A percentile compares a stretch with the other conserved stretches of the same genome.
Conservation (phyloP, 2,329 filamentous ascomycete species). For the Cordyceps cateniannulata region DNA sequence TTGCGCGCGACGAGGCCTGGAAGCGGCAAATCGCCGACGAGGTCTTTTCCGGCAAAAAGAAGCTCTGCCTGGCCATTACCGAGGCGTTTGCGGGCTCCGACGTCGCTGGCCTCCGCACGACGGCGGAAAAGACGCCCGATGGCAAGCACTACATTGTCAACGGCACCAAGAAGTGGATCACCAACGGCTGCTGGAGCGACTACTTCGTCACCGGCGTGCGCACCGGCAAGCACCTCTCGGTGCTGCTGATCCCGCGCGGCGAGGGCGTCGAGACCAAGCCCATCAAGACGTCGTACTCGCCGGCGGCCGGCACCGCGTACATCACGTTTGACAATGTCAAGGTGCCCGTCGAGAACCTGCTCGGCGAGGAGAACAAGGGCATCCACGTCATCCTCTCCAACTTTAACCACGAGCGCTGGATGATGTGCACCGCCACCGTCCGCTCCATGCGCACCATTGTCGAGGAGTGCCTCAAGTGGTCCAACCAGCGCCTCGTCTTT, state of each 20-base stretch:
- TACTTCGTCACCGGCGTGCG: slow-evolving; percentile 79
- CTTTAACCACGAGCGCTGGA: slow-evolving; percentile 84
- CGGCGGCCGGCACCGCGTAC: slow-evolving; percentile 70
- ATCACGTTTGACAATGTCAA: slow-evolving; percentile 83
- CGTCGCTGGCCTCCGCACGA: slow-evolving; percentile 73
- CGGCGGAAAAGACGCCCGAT: slow-evolving; percentile 67
- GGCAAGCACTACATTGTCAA: slow-evolving; percentile 67
- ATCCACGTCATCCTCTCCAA: slow-evolving; percentile 79
- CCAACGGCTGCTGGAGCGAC: slow-evolving; percentile 72
- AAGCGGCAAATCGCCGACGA: slow-evolving; percentile 64
- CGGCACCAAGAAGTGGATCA: slow-evolving; percentile 81
- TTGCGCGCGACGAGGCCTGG: slow-evolving; percentile 60
- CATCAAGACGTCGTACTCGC: slow-evolving; percentile 78
- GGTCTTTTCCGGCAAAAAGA: slow-evolving; percentile 74
- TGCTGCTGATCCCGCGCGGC: slow-evolving; percentile 66
- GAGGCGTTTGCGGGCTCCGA: slow-evolving; percentile 80
- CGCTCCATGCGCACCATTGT: slow-evolving; percentile 62
- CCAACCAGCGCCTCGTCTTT: slow-evolving; percentile 79
- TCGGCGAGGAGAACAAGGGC: slow-evolving; percentile 80
- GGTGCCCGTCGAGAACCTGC: slow-evolving; percentile 69
- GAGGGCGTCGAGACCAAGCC: slow-evolving; percentile 70
- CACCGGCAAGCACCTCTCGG: slow-evolving; percentile 72
- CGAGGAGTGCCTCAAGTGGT: slow-evolving; percentile 84
- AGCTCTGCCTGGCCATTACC: slow-evolving; percentile 81
- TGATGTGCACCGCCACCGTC: slow-evolving; percentile 61